Base-by-base conservation (phyloP, 2,329 filamentous ascomycete genomes). In the Claviceps lovelessii region DNA sequence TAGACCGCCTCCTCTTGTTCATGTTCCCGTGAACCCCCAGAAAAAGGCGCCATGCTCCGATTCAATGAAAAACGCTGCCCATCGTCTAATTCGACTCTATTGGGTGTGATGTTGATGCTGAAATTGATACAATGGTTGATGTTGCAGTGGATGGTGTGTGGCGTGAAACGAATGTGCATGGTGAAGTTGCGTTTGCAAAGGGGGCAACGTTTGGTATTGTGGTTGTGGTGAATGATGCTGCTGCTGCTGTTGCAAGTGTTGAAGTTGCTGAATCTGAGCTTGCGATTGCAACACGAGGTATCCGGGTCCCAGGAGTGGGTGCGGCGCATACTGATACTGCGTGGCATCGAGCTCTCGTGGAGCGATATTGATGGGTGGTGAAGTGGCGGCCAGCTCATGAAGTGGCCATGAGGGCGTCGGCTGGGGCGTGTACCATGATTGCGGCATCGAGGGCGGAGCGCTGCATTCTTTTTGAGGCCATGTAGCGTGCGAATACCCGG, bases 281-380 rank as follows among this genome's bases (percentile, higher is more conserved):
- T 37, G 51, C 6, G 56, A 53, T 28, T 57, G 53, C 35, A 57
- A 37, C 5, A 55, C 56, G n/a, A 57, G 44, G 28, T 54, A 57
- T n/a, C 56, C 56, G 3, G 56, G 56, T n/a, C 56, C 56, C 31
- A 57, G 13, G 13, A 55, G 33, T 3, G 56, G 56, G 23, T 57
- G 56, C 28, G 55, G 53, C 5, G 45, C 55, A 48, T 57, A 57
- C 31, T 52, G 53, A 33, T 53, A 57, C 15, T 53, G 54, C 51
- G 46, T 42, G 35, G 51, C n/a, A 31, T 57, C 56, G 23, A 57
- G 29, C n/a, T 57, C 56, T 35, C 33, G 31, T 2, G 56, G 56
- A 13, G 51, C 47, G 13, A 53, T 15, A 5, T 51, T 44, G 1
- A 46, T 9, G n/a, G 56, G 47, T 35, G 31, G 53, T 5, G 46